Evolutionary conservation across 1,284 basidiomycete species (phyloP).

Genomic region (Sanguinoderma infundibulare): DNA sequence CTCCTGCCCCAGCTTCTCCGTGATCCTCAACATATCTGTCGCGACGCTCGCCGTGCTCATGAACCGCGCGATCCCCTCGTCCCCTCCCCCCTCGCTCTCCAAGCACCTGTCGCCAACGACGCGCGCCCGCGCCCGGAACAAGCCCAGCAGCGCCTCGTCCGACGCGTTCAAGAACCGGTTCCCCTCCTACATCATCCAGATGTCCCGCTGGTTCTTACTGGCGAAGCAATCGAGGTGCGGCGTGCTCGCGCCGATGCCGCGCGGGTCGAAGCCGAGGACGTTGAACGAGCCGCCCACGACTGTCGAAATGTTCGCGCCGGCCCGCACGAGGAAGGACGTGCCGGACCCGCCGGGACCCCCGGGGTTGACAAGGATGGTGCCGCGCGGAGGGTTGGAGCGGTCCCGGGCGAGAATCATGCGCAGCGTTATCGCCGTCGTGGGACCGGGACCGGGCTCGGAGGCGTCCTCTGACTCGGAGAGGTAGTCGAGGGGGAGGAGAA

Average conservation of each 20-base stretch:
- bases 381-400: slow-evolving; percentile 41
- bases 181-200: slow-evolving; percentile 10
- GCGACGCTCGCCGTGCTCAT: slow-evolving; percentile 51
- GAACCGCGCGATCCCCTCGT: slow-evolving; percentile 38
- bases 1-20: slow-evolving; percentile 46
- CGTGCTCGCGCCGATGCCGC: slow-evolving; percentile 18
- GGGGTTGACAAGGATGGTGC: slow-evolving; percentile 55
- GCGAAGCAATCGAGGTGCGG: slow-evolving; percentile 22
- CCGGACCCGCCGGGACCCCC: slow-evolving; percentile 49
- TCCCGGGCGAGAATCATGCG: slow-evolving; percentile 32
- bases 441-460: slow-evolving; percentile 23
- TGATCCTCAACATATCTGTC: slow-evolving; percentile 54
- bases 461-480: neutral
- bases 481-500: slow-evolving; percentile 44
- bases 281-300: slow-evolving; percentile 42
- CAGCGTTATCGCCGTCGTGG: slow-evolving; percentile 42
- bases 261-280: slow-evolving; percentile 44
- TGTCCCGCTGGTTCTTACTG: slow-evolving; percentile 15
- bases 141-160: slow-evolving; percentile 2
- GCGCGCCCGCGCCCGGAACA: slow-evolving; percentile 15
- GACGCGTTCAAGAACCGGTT: slow-evolving; percentile 9
- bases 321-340: neutral
- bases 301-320: neutral
- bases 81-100: slow-evolving; percentile 22
- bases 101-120: slow-evolving; percentile 17